Evolutionary conservation across 257 asterid species (phyloP), one percentile per base, ranked within the genome.

Genomic region (Haberlea rhodopensis): DNA sequence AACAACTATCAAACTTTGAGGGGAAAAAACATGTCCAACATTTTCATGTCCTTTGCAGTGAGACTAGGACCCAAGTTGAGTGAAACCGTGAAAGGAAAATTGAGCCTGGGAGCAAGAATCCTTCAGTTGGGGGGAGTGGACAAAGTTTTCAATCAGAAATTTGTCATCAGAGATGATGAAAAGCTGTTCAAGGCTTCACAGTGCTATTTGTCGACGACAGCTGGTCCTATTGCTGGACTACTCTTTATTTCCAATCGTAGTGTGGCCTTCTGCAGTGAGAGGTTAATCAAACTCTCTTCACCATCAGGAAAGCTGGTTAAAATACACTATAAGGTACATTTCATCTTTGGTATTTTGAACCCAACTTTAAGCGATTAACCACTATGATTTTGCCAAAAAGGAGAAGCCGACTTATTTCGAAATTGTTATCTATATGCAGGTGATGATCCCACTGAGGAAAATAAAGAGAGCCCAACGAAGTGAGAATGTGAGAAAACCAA

Each of bases 71-170:
- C 67, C 5, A 76, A 71, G 66, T n/a, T 76, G 3, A 68, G 46
- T 3, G 72, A 76, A 62, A 67, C 71, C 8, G 62, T 76, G 19
- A 71, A 71, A 26, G 80, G 77, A 20, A 76, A 76, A 69, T 8
- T 76, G 63, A 71, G 67, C 7, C 51, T 76, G 51, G 74, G 80
- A 43, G 68, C 77, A 20, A 71, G 53, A 57, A 63, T 71, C 31
- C 53, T 71, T 54, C 70, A 29, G 65, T 19, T 71, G 8, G 71
- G 70, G 22, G 70, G 75, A 13, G 71, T 71, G 25, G 66, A 71
- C 61, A 71, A 71, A 8, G 71, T 58, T n/a, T 71, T 71, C 55
- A 64, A 58, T 62, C 57, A 71, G 10, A 2, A 43, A 3, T 71
- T 71, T 10, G 43, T 5, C 26, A 22, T 8, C 19, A 46, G 18